Evolutionary conservation across 768 basidiomycete genomes (phyloP).

Genomic region (Suillus spraguei): DNA sequence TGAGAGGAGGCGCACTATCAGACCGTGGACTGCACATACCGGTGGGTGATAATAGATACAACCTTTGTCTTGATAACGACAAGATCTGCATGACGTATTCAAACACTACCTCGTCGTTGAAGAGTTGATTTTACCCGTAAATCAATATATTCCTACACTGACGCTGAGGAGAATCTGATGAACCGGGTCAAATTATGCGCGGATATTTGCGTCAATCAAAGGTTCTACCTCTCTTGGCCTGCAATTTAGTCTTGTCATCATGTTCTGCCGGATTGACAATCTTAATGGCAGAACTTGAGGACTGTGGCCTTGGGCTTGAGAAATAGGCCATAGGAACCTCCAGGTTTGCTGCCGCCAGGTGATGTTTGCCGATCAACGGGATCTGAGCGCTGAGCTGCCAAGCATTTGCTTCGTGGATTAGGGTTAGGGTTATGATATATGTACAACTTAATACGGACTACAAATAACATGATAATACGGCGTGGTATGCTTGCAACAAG

Average conservation of each 20-base stretch:
- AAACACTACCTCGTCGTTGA: not conserved
- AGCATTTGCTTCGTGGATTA: not conserved
- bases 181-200: conserved; percentile 14
- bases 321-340: conserved; percentile 65
- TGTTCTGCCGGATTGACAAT: conserved; percentile 64
- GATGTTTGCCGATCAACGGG: conserved; percentile 1
- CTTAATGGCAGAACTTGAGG: conserved; percentile 63
- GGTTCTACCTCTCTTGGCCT: conserved; percentile 57
- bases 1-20: not conserved
- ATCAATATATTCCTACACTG: conserved; percentile 92
- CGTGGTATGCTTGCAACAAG: not conserved
- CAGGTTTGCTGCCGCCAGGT: not conserved
- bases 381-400: not conserved
- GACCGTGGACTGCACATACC: conserved; percentile 37
- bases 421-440: not conserved
- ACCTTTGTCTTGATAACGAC: conserved; percentile 86
- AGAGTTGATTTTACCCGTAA: conserved; percentile 63
- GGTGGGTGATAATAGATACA: conserved; percentile 84
- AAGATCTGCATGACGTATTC: conserved; percentile 51
- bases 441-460: not conserved
- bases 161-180: conserved; percentile 65
- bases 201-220: conserved; percentile 12
- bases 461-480: not conserved
- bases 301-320: conserved; percentile 60
- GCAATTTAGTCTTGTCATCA: conserved; percentile 42